phyloP scores from a whole-genome alignment of 2,329 filamentous ascomycete species.

The Xylaria sp. region DNA sequence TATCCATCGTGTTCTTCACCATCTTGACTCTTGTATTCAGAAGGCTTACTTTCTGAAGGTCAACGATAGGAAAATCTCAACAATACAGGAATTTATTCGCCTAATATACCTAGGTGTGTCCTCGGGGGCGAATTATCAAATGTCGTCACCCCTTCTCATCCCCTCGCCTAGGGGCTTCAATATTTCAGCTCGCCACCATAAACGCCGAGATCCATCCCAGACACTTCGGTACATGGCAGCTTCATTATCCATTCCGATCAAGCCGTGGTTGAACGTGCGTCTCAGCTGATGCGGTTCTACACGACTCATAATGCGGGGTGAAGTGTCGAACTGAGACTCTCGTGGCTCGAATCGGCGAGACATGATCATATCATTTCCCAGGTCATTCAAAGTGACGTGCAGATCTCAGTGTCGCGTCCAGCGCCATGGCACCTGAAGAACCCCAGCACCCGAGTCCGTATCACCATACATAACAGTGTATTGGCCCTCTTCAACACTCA shows the following conservation, averaged over 20 bases:
- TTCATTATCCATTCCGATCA: background rate
- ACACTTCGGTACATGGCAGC: background rate
- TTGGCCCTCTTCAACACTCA: background rate
- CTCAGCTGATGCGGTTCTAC: background rate
- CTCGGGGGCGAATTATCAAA: background rate
- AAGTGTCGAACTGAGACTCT: background rate
- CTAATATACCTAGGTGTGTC: conserved; percentile 8
- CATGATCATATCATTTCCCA: background rate
- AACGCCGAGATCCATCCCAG: background rate
- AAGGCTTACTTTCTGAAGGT: background rate
- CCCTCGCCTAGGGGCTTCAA: background rate
- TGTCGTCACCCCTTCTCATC: background rate
- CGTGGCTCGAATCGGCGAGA: background rate
- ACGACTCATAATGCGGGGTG: background rate
- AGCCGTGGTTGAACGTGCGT: conserved; percentile 6
- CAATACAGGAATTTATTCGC: background rate
- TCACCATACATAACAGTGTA: background rate
- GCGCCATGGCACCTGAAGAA: background rate
- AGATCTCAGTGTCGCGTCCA: background rate
- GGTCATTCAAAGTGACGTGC: background rate
- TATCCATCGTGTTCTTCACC: conserved; percentile 15
- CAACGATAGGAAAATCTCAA: background rate
- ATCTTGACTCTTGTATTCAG: background rate
- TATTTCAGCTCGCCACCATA: conserved; percentile 11
- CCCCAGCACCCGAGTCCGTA: background rate